Evolutionary conservation across 164 flowering plant species (phyloP).

Genomic region (Warburgia ugandensis): DNA sequence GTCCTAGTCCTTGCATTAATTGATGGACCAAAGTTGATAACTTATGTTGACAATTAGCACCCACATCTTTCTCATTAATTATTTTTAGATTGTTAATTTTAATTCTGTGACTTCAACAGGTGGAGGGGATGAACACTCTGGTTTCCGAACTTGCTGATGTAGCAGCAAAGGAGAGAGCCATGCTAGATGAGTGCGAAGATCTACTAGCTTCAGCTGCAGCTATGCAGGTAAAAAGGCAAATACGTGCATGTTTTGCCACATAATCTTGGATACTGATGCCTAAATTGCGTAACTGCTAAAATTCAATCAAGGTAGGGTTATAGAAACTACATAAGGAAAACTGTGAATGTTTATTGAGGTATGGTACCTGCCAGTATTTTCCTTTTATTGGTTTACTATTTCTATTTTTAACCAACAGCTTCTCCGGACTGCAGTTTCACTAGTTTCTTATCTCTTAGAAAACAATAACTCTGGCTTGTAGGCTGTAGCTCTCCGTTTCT

Average conservation of each 20-base stretch:
- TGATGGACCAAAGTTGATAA: not conserved
- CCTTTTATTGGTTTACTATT: too few species aligned
- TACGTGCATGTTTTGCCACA: not conserved
- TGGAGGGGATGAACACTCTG: constrained; percentile 44
- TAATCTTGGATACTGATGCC: too few species aligned
- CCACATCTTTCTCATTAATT: not conserved
- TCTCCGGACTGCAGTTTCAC: too few species aligned
- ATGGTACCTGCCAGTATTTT: too few species aligned
- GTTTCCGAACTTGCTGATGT: constrained; percentile 68
- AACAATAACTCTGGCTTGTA: too few species aligned
- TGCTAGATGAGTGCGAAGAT: constrained; percentile 62
- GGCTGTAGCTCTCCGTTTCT: too few species aligned
- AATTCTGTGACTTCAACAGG: constrained; percentile 29
- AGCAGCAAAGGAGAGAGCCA: constrained; percentile 50
- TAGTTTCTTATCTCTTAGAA: too few species aligned
- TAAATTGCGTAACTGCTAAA: not conserved
- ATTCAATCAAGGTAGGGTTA: too few species aligned
- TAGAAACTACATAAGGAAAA: too few species aligned
- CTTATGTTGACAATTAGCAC: not conserved
- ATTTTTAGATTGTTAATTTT: not conserved
- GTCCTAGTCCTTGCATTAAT: too few species aligned
- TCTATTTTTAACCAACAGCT: too few species aligned
- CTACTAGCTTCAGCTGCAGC: constrained; percentile 52
- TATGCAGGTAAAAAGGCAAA: constrained; percentile 50
- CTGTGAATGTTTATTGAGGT: too few species aligned